phyloP scores from a whole-genome alignment of 106 monocot species.

The Dendrobium catenatum region DNA sequence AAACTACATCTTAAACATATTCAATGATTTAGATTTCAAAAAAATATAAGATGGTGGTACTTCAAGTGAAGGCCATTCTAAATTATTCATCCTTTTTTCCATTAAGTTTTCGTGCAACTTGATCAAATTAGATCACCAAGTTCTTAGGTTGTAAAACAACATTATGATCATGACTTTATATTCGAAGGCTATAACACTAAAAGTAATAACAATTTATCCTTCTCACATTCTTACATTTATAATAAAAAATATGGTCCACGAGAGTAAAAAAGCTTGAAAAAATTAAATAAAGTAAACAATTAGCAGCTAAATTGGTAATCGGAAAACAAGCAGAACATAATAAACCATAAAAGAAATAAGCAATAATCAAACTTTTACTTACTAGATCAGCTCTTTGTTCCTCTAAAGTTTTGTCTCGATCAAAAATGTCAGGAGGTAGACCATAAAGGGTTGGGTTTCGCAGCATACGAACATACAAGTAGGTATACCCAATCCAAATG shows the following conservation, averaged over 20 bases:
- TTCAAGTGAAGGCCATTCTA: background rate
- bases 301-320: background rate
- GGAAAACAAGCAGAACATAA: background rate
- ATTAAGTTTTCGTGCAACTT: background rate
- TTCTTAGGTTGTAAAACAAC: background rate
- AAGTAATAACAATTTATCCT: background rate
- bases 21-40: background rate
- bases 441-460: slow-evolving; percentile 94
- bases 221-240: background rate
- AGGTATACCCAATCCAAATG: slow-evolving; percentile 92
- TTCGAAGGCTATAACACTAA: background rate
- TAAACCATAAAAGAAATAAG: background rate
- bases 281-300: background rate
- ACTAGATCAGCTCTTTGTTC: slow-evolving; percentile 96
- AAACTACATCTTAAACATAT: background rate
- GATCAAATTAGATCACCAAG: background rate
- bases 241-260: background rate
- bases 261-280: background rate
- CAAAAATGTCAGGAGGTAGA: slow-evolving; percentile 61
- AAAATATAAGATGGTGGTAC: background rate
- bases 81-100: background rate
- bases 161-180: background rate
- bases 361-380: slow-evolving; percentile 10
- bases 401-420: slow-evolving; percentile 74
- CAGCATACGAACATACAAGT: slow-evolving; percentile 87